Base-by-base conservation (phyloP, 345 rosid genomes). In the Toxicodendron radicans region DNA sequence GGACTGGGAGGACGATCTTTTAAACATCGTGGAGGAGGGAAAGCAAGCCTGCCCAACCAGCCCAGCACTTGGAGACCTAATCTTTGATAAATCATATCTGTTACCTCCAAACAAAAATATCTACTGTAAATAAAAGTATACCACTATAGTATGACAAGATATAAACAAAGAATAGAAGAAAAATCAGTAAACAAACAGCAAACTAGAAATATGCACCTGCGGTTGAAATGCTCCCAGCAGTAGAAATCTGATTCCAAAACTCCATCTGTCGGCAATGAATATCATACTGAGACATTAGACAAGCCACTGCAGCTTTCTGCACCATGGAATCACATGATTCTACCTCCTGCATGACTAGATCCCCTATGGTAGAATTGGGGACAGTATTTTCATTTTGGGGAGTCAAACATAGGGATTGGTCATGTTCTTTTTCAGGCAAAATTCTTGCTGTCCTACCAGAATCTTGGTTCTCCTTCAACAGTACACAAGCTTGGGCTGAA, bases 31-130 rank as follows among this genome's bases (percentile, higher is more conserved):
- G 76, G 52, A 33, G 76, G 76, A 49, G 79, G 66, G 33, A 71
- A 75, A 51, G 30, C 77, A 68, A 75, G 64, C 74, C 81, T 76
- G 57, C 74, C 81, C 67, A 66, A 38, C 79, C 84, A 81, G 54
- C 74, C 79, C 65, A 72, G 14, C 45, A 72, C 23, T 2, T 7
- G 68, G 48, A 72, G 67, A 49, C 67, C 67, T 12, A 61, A 61
- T 14, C 45, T 61, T 51, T 32, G 21, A 49, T 61, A 7, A 10
- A 72, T 11, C 49, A 1, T 3, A 61, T 32, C 75, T 60, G 68
- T 18, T 13, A 72, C 7, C 41, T 30, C 32, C 3, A 57, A 59
- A 30, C n/a, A 8, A 17, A n/a, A 20, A 1, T 21, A 48, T 8
- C 20, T 24, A 13, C 58, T 45, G 48, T 16, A 43, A 24, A 46